A percentile compares a stretch with the other conserved stretches of the same genome.
Conservation (phyloP, 2,329 filamentous ascomycete species). For the Colletotrichum phormii region DNA sequence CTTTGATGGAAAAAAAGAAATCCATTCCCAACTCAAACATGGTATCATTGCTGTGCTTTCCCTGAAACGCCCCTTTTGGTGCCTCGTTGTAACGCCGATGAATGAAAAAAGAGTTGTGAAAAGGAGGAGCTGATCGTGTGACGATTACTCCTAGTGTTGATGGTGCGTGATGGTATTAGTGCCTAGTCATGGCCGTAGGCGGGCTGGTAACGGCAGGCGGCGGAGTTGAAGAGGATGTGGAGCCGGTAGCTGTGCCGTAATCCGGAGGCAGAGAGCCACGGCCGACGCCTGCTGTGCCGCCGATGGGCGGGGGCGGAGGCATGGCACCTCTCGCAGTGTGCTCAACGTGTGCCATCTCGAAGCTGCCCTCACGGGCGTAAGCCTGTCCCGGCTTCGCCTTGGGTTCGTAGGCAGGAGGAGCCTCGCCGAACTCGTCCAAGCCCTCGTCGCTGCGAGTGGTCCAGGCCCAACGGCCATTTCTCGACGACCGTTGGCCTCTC, state of each 20-base stretch:
- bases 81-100: constrained; percentile 17
- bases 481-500: constrained; percentile 27
- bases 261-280: constrained; percentile 30
- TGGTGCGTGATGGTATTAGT: background rate
- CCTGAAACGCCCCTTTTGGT: constrained; percentile 15
- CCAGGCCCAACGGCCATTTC: constrained; percentile 37
- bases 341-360: constrained; percentile 33
- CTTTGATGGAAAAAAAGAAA: background rate
- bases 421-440: constrained; percentile 72
- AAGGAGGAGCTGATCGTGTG: background rate
- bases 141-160: background rate
- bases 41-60: constrained; percentile 31
- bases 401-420: constrained; percentile 70
- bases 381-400: constrained; percentile 41
- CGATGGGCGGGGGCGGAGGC: constrained; percentile 14
- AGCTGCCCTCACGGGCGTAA: constrained; percentile 23
- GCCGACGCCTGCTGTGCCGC: background rate
- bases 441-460: constrained; percentile 60
- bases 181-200: constrained; percentile 22
- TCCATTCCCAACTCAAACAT: constrained; percentile 20
- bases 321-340: constrained; percentile 8
- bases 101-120: background rate
- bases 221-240: constrained; percentile 20
- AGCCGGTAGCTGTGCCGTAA: constrained; percentile 26
- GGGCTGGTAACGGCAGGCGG: constrained; percentile 22